Evolutionary conservation across 495 filamentous ascomycete species (phyloP).

Genomic region (Aspergillus avenaceus): DNA sequence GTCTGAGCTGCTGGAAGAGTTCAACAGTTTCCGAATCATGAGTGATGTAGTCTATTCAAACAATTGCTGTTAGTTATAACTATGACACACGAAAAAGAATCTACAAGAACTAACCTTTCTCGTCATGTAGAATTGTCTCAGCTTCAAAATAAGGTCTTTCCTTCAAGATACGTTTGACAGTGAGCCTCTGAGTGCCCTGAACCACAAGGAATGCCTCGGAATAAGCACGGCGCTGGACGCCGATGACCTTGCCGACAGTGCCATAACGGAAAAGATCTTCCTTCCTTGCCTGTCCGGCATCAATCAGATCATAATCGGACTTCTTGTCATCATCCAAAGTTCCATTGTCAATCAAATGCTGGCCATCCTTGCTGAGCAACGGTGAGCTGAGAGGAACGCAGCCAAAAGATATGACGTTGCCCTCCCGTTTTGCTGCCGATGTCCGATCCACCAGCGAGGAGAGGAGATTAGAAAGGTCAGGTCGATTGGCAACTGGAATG

Average conservation of each 20-base stretch:
- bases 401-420: conserved; percentile 64
- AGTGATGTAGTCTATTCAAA: conserved; percentile 32
- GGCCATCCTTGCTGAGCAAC: conserved; percentile 62
- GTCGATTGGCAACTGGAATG: conserved; percentile 70
- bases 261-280: conserved; percentile 74
- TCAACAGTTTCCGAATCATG: conserved; percentile 57
- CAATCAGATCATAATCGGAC: conserved; percentile 38
- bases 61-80: not conserved
- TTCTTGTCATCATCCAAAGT: conserved; percentile 32
- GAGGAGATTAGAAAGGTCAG: conserved; percentile 79
- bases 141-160: conserved; percentile 86
- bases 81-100: not conserved
- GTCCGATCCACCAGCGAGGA: conserved; percentile 68
- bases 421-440: conserved; percentile 58
- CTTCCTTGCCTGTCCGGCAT: conserved; percentile 59
- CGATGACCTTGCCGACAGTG: conserved; percentile 75
- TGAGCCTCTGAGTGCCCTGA: conserved; percentile 76
- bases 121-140: conserved; percentile 60
- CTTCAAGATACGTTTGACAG: conserved; percentile 66
- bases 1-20: conserved; percentile 74
- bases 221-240: conserved; percentile 74
- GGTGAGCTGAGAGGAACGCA: conserved; percentile 78
- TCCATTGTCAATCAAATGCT: conserved; percentile 59
- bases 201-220: conserved; percentile 79
- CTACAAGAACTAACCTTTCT: conserved; percentile 51